Evolutionary conservation across 768 basidiomycete species (phyloP).

Genomic region (Tylopilus balloui): DNA sequence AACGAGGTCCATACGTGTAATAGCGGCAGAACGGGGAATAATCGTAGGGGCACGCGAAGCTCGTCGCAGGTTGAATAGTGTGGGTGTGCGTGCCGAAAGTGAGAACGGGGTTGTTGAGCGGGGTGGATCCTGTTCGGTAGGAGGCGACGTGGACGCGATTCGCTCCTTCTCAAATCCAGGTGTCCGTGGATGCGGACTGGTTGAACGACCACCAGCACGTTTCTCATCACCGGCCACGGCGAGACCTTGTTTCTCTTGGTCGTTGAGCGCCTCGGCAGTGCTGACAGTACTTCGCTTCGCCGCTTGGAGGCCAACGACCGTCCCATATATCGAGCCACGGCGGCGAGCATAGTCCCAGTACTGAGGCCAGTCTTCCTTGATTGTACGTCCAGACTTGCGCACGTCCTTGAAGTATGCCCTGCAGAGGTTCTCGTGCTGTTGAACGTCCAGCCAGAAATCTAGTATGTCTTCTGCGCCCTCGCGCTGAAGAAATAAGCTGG

Average conservation of each 20-base stretch:
- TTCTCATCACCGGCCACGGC: slow-evolving; percentile 42
- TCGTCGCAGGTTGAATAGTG: slow-evolving; percentile 69
- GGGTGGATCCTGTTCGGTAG: slow-evolving; percentile 43
- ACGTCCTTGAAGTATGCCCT: slow-evolving; percentile 99
- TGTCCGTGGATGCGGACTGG: slow-evolving; percentile 52
- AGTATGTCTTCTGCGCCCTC: slow-evolving; percentile 95
- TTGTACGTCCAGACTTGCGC: slow-evolving; percentile 85
- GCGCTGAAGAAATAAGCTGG: slow-evolving; percentile 89
- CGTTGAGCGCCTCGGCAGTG: slow-evolving; percentile 65
- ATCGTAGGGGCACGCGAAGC: slow-evolving; percentile 89
- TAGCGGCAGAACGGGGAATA: slow-evolving; percentile 88
- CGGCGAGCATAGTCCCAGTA: slow-evolving; percentile 93
- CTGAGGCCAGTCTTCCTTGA: slow-evolving; percentile 98
- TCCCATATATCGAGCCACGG: slow-evolving; percentile 90
- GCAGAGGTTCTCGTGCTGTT: slow-evolving; percentile 98
- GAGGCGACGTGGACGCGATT: slow-evolving; percentile 45
- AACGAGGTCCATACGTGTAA: slow-evolving; percentile 84
- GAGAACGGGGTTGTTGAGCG: slow-evolving; percentile 81
- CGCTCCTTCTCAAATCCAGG: slow-evolving; percentile 32
- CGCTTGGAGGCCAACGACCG: slow-evolving; percentile 70
- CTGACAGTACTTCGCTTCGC: slow-evolving; percentile 80
- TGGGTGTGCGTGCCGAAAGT: slow-evolving; percentile 67
- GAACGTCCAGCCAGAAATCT: slow-evolving; percentile 99
- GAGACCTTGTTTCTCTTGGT: slow-evolving; percentile 67
- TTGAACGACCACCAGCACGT: slow-evolving; percentile 51